Conservation (phyloP, 176 grass and related monocot genomes). For the Cymbopogon citratus region DNA sequence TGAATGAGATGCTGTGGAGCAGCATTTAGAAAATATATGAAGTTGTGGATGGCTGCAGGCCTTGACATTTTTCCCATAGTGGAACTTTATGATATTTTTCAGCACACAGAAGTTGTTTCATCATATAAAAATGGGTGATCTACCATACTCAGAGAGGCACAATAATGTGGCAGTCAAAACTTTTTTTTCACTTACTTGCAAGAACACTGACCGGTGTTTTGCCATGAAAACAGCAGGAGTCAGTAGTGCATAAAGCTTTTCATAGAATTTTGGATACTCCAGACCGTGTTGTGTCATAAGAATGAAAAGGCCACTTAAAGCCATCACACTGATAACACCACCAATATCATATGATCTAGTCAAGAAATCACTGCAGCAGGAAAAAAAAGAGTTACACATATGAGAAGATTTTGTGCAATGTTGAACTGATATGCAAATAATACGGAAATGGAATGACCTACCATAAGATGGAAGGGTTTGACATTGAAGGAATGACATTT, state of each 20-base stretch:
- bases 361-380: constrained; percentile 85
- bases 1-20: background rate
- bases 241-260: constrained; percentile 80
- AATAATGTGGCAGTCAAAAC: background rate
- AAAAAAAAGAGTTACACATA: background rate
- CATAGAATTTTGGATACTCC: constrained; percentile 94
- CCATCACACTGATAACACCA: constrained; percentile 97
- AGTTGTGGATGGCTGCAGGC: too few species aligned
- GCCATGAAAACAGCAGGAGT: constrained; percentile 85
- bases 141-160: background rate
- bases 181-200: constrained; percentile 63
- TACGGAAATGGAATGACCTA: constrained; percentile 23
- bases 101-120: background rate
- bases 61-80: background rate
- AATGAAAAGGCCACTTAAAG: constrained; percentile 90
- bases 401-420: background rate
- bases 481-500: constrained; percentile 80
- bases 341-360: constrained; percentile 97
- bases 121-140: background rate
- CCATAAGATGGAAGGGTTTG: constrained; percentile 91
- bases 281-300: constrained; percentile 94
- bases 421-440: constrained; percentile 12
- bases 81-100: background rate
- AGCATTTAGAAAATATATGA: background rate
- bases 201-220: constrained; percentile 85